These are phyloP conservation scores for Rubia peregrina DNA, from an alignment of 305 asterid species.

Conservation along the genomic window DNA sequence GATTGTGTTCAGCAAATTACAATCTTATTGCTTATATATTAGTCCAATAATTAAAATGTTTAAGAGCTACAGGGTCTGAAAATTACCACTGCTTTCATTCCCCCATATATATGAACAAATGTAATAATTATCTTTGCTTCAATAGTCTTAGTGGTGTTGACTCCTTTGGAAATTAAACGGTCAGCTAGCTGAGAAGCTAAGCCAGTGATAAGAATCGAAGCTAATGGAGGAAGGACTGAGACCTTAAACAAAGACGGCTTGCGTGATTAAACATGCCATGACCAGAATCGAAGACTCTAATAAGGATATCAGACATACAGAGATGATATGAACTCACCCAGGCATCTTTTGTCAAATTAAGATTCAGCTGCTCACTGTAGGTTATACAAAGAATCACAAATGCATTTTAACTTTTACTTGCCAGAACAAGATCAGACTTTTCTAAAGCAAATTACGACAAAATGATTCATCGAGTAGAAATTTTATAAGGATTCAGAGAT, in stretches of 20 bases:
- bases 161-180: too few relatives aligned
- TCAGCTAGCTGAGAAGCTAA: too few relatives aligned
- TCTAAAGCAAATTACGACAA: constrained; percentile 1
- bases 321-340: constrained; percentile 17
- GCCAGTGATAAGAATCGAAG: too few relatives aligned
- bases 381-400: constrained; percentile 19
- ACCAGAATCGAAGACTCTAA: too few relatives aligned
- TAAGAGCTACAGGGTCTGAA: background rate
- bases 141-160: too few relatives aligned
- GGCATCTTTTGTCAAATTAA: constrained; percentile 92
- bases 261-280: too few relatives aligned
- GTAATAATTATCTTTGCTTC: too few relatives aligned
- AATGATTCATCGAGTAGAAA: background rate
- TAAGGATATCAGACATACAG: too few relatives aligned
- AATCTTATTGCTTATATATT: background rate
- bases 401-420: background rate
- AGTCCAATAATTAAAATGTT: constrained; percentile 1
- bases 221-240: too few relatives aligned
- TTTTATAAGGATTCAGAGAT: constrained; percentile 13
- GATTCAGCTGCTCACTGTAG: constrained; percentile 90
- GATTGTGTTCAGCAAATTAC: background rate
- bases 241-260: too few relatives aligned
- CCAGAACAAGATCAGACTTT: constrained; percentile 2
- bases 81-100: too few relatives aligned
- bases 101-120: too few relatives aligned